These are phyloP conservation scores for Ramularia endophylla DNA, from an alignment of 2,329 filamentous ascomycete genomes.

Conservation along the genomic window DNA sequence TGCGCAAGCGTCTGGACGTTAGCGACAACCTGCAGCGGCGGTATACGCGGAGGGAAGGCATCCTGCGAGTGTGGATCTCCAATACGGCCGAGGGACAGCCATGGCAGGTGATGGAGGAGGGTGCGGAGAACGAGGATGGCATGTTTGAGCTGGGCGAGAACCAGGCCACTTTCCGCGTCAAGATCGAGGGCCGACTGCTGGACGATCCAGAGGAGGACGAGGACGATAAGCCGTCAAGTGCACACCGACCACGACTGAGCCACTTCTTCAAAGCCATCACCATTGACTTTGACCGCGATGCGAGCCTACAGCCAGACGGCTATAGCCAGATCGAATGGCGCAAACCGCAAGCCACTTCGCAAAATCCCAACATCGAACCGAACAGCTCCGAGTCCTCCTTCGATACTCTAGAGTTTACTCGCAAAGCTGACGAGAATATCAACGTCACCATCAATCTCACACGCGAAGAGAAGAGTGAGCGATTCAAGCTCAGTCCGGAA, in stretches of 20 bases:
- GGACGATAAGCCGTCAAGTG: constrained; percentile 39
- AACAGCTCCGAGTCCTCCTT: constrained; percentile 68
- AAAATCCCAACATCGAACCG: constrained; percentile 37
- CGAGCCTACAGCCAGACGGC: constrained; percentile 61
- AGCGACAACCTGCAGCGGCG: constrained; percentile 70
- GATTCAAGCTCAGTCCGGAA: constrained; percentile 71
- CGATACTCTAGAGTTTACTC: constrained; percentile 85
- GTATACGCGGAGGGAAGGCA: constrained; percentile 52
- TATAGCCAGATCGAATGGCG: constrained; percentile 74
- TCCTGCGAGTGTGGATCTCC: constrained; percentile 86
- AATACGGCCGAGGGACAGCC: constrained; percentile 93
- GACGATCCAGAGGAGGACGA: constrained; percentile 50
- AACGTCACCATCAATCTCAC: constrained; percentile 85
- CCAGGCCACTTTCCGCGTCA: constrained; percentile 79
- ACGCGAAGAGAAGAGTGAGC: constrained; percentile 78
- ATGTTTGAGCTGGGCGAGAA: constrained; percentile 73
- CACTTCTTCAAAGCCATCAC: constrained; percentile 78
- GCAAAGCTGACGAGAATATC: constrained; percentile 84
- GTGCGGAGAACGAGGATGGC: constrained; percentile 54
- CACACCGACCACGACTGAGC: constrained; percentile 56
- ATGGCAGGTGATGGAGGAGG: constrained; percentile 65
- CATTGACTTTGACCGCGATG: constrained; percentile 52
- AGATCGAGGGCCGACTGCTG: constrained; percentile 81
- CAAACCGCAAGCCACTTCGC: constrained; percentile 55
- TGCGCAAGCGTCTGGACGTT: constrained; percentile 87